Evolutionary conservation across 108 stramenopile species (phyloP), one percentile per base, ranked within the genome.

Genomic region (Chaetoceros muelleri): DNA sequence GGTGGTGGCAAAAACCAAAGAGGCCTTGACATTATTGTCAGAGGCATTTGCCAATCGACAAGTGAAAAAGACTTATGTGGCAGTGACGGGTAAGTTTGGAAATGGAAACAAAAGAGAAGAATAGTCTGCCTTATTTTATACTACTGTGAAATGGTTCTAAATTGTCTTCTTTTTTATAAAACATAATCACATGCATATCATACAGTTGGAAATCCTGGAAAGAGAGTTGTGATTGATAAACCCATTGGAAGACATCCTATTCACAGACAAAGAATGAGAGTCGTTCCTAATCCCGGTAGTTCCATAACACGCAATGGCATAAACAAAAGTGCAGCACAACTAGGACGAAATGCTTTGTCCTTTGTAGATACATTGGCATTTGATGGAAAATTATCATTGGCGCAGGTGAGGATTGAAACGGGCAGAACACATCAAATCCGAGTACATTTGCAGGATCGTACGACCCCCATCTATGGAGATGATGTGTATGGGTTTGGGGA

Each of bases 401-500:
- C 85, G 25, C 74, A 89, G 65, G 93, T 95, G 31, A 55, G 72
- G 40, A 97, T 97, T 48, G 92, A 91, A 45, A 97, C 96, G 19
- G 96, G 96, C 16, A 74, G 96, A 20, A 97, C 96, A 17, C 96
- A 97, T 61, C 96, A 97, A 79, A 85, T 85, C 56, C 72, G 74
- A 55, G 91, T 87, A 28, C 93, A 96, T 61, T 59, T 93, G 20
- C 87, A 93, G 78, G 89, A 95, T 82, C 85, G 93, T 24, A 84
- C 86, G 16, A 97, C 94, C 46, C 91, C 95, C 7, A 84, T 97
- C 31, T 86, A 95, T 56, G 96, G 96, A 20, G 96, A 97, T 71
- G 95, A 93, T 54, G 72, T 95, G 2, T 97, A 97, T 55, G 96
- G 96, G 5, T 73, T 95, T 46, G 53, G 71, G 0, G 87, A 94